Evolutionary conservation across 192 early-diverging fungal species (phyloP).

Genomic region (Umbelopsis isabellina): DNA sequence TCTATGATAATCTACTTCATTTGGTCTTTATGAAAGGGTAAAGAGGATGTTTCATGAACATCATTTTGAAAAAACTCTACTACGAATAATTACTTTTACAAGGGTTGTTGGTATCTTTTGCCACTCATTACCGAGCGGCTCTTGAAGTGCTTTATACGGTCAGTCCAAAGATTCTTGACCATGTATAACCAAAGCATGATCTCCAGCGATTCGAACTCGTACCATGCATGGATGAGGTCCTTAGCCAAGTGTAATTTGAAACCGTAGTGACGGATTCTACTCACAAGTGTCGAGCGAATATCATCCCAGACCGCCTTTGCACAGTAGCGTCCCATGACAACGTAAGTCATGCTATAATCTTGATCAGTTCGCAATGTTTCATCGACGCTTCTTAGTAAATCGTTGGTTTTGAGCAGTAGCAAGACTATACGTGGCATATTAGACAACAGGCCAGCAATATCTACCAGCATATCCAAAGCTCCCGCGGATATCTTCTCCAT

Average conservation of each 20-base stretch:
- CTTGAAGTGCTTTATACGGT: slow-evolving; percentile 3
- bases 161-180: not conserved
- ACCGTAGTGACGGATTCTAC: slow-evolving; percentile 8
- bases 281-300: slow-evolving; percentile 13
- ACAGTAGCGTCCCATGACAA: slow-evolving; percentile 41
- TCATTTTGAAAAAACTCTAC: too few species aligned
- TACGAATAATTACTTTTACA: not conserved
- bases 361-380: slow-evolving; percentile 42
- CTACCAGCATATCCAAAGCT: slow-evolving; percentile 63
- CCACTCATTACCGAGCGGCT: not conserved
- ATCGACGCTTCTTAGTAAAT: slow-evolving; percentile 77
- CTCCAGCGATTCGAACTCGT: slow-evolving; percentile 26
- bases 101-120: slow-evolving; percentile 2
- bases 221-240: slow-evolving; percentile 29
- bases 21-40: too few species aligned
- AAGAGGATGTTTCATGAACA: not conserved
- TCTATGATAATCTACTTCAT: too few species aligned
- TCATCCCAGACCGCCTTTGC: slow-evolving; percentile 39
- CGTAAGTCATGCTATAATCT: slow-evolving; percentile 34
- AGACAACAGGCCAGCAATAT: slow-evolving; percentile 80
- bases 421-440: slow-evolving; percentile 86
- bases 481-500: slow-evolving; percentile 56
- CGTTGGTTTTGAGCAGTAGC: slow-evolving; percentile 91
- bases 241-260: slow-evolving; percentile 6
- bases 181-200: slow-evolving; percentile 14